Evolutionary conservation across 2,329 filamentous ascomycete genomes (phyloP), one percentile per base, ranked within the genome.

Genomic region (Neofusicoccum laricinum): DNA sequence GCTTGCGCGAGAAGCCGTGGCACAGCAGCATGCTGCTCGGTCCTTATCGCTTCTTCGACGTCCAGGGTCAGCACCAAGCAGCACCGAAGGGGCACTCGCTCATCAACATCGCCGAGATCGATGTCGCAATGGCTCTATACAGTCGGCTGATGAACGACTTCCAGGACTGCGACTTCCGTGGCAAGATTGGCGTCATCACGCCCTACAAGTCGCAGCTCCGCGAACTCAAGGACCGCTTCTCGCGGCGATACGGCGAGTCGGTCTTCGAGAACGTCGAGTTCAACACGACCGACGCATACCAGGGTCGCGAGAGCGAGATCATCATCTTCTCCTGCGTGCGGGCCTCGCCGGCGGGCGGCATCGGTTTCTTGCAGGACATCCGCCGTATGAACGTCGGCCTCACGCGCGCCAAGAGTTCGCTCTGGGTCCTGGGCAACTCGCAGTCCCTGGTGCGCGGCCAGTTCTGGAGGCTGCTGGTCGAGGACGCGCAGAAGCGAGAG

Each of bases 291-390:
- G 95, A 99, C 79, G 96, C 95, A 17, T 99, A 97, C 76, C 93
- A 99, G 76, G 95, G 95, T 67, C 88, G 96, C 69, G 95, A 99
- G 78, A 95, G 93, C 72, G 95, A 99, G 74, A 90, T 99, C 67
- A 98, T 99, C 76, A 98, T 99, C 68, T 99, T 99, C 81, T 98
- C 95, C 45, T 99, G 96, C 77, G 95, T 99, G 66, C 89, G 95
- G 80, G 94, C 95, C 21, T 94, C 90, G 34, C 87, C 91, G n/a
- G 91, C 90, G 7, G 90, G 91, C n/a, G 93, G 94, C 71, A 97
- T 99, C 73, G 95, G 95, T 84, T 99, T 99, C 86, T 90, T 99
- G 85, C 91, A 92, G 63, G 95, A 99, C 76, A 97, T 99, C 73
- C 88, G 95, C 65, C 94, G 95, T 84, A 98, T 99, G 96, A 99